Percentiles rank a stretch among this genome's conserved stretches.
Evolutionary conservation across 2,329 filamentous ascomycete species (phyloP).

Genomic region (Paracoccidioides brasiliensis): DNA sequence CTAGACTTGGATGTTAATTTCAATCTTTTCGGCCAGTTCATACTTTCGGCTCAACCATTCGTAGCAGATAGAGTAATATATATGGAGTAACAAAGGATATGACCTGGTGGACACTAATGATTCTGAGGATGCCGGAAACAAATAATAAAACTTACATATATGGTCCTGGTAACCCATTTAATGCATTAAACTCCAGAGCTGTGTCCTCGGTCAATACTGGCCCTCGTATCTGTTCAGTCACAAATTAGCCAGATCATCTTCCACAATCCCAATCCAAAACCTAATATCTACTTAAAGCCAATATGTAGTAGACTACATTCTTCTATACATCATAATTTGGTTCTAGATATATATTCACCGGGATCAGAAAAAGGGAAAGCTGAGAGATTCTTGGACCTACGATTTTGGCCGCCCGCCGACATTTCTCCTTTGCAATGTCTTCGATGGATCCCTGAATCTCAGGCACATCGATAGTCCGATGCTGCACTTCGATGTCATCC

Average conservation of each 20-base stretch:
- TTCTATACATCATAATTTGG: neutral
- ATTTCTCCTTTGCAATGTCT: constrained; percentile 83
- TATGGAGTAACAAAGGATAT: no score
- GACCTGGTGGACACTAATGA: neutral
- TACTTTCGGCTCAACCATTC: constrained; percentile 3
- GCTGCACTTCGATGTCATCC: constrained; percentile 56
- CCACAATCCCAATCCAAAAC: neutral
- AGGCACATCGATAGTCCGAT: constrained; percentile 62
- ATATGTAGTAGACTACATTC: no score
- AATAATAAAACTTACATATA: constrained; percentile 60
- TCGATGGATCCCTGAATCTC: constrained; percentile 90
- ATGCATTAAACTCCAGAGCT: constrained; percentile 79
- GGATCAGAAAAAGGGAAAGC: neutral
- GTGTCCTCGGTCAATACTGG: constrained; percentile 95
- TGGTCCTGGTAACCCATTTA: constrained; percentile 81
- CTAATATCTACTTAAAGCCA: no score
- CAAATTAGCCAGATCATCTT: neutral
- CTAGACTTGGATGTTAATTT: constrained; percentile 33
- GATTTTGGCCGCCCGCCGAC: constrained; percentile 61
- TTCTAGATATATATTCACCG: neutral
- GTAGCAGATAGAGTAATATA: neutral
- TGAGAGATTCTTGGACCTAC: constrained; percentile 37
- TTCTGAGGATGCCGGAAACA: neutral
- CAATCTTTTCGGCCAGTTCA: neutral
- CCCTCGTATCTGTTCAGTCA: constrained; percentile 50